phyloP scores from a whole-genome alignment of 176 grass and related monocot species.

The Echinochloa phyllopogon region DNA sequence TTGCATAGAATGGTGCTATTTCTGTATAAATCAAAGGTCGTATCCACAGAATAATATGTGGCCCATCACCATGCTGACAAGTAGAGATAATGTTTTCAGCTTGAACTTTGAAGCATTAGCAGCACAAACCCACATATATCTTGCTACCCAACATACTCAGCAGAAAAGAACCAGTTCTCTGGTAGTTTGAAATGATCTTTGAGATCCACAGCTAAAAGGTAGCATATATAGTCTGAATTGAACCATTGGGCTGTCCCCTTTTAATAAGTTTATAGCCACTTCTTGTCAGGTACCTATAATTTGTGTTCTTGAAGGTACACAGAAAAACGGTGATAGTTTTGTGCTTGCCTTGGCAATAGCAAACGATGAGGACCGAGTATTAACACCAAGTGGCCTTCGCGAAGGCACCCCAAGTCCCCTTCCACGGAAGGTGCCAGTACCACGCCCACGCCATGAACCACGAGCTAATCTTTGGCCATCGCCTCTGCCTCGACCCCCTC shows the following conservation, averaged over 20 bases:
- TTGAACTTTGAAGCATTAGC: conserved; percentile 57
- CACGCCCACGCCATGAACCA: conserved; percentile 69
- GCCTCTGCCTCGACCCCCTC: conserved; percentile 51
- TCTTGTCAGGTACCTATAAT: conserved; percentile 52
- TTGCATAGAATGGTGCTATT: conserved; percentile 48
- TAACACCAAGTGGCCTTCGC: conserved; percentile 87
- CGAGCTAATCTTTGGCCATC: conserved; percentile 51
- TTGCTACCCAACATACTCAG: conserved; percentile 26
- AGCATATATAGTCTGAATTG: conserved; percentile 40
- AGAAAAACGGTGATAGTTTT: conserved; percentile 71
- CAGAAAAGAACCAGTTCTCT: conserved; percentile 34
- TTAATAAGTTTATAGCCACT: conserved; percentile 43
- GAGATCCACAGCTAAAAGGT: conserved; percentile 39
- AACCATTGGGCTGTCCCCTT: conserved; percentile 42
- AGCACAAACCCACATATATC: conserved; percentile 40
- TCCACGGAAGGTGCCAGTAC: conserved; percentile 72
- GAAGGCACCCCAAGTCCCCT: conserved; percentile 63
- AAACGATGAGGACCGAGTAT: conserved; percentile 69
- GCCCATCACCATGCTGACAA: conserved; percentile 47
- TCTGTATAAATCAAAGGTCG: conserved; percentile 42
- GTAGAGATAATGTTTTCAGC: conserved; percentile 53
- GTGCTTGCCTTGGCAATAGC: conserved; percentile 97
- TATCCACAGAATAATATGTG: conserved; percentile 52
- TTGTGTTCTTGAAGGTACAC: conserved; percentile 68
- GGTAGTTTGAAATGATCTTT: conserved; percentile 41